A percentile compares a stretch with the other conserved stretches of the same genome.
Evolutionary conservation across 2,329 filamentous ascomycete species (phyloP).

Genomic region (Metarhizium brunneum): DNA sequence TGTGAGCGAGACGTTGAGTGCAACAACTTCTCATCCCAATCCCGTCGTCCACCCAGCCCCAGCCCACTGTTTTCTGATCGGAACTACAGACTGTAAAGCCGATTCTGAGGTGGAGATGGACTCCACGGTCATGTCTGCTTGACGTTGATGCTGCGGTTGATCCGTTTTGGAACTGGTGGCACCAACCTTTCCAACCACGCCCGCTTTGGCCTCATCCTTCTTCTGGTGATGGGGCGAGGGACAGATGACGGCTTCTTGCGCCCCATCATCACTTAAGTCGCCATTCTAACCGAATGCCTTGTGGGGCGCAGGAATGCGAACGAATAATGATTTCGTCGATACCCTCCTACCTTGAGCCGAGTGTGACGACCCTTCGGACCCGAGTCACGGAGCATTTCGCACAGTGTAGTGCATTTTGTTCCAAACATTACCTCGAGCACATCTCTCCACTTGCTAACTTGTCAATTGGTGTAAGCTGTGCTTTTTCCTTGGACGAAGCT

Average conservation of each 20-base stretch:
- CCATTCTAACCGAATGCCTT: neutral
- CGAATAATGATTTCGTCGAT: neutral
- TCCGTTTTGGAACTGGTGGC: neutral
- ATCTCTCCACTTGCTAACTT: neutral
- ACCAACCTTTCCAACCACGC: neutral
- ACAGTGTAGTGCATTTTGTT: neutral
- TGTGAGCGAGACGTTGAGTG: neutral
- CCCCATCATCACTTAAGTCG: neutral
- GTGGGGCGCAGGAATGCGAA: neutral
- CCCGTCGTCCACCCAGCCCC: too few relatives aligned
- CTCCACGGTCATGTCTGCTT: neutral
- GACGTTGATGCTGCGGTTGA: neutral
- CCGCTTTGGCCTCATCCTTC: neutral
- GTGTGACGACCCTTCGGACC: constrained; percentile 4
- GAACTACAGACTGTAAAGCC: neutral
- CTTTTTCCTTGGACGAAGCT: neutral
- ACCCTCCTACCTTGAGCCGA: constrained; percentile 3
- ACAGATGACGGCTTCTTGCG: neutral
- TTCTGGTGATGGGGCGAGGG: neutral
- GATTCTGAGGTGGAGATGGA: neutral
- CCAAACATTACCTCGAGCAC: neutral
- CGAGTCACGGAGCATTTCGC: constrained; percentile 1
- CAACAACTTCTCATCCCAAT: neutral
- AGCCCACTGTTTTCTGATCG: neutral
- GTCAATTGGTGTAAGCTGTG: neutral